These are phyloP conservation scores for Yamadazyma diospyri DNA, from an alignment of 1,139 yeast species.

Conservation along the genomic window DNA sequence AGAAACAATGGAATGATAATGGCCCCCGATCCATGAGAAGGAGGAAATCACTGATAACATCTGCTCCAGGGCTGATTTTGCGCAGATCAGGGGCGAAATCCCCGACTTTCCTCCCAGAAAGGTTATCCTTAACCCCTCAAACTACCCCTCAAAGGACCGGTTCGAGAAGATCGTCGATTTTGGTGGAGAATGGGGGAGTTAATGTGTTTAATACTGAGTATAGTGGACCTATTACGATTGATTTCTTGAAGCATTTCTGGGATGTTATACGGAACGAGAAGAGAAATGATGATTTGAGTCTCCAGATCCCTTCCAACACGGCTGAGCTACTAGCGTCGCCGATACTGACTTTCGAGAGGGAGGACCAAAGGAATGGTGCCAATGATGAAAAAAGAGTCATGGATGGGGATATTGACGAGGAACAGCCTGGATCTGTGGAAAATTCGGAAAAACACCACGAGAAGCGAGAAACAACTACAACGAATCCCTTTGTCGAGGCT, in stretches of 20 bases:
- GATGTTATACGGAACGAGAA: conserved; percentile 18
- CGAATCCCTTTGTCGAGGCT: no score
- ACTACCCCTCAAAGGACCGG: conserved; percentile 6
- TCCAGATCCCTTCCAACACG: conserved; percentile 8
- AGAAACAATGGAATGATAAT: conserved; percentile 4
- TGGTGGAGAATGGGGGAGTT: conserved; percentile 22
- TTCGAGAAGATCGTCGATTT: conserved; percentile 32
- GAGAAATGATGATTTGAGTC: no score
- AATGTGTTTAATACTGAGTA: conserved; percentile 28
- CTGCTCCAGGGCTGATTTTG: no score
- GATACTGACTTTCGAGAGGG: no score
- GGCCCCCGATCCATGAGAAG: conserved; percentile 4
- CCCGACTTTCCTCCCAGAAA: conserved; percentile 1
- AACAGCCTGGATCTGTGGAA: conserved; percentile 5
- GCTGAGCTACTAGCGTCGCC: conserved; percentile 8
- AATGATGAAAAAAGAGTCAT: no score
- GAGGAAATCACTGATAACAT: conserved; percentile 5
- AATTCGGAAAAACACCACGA: no score
- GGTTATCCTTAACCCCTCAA: conserved; percentile 4
- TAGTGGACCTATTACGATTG: conserved; percentile 39
- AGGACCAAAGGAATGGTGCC: no score
- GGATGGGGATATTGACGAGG: no score
- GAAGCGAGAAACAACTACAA: no score
- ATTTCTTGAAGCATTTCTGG: conserved; percentile 36
- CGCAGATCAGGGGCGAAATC: conserved; percentile 2